Base-by-base conservation (phyloP, 352 stramenopile genomes). In the Ophiocytium majus region DNA sequence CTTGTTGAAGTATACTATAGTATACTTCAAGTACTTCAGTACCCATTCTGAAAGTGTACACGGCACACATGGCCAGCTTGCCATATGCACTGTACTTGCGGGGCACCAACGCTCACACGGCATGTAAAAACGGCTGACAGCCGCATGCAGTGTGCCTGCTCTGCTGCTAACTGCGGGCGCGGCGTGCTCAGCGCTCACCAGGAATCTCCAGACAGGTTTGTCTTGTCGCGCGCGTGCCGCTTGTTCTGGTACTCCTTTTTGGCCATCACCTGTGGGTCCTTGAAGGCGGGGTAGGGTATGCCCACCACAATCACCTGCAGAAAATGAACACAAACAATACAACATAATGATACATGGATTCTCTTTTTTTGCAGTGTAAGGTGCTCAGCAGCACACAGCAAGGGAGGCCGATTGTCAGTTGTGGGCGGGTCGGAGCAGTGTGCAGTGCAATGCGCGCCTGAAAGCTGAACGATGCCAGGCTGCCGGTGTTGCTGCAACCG, bases 281-380 rank as follows among this genome's bases (percentile, higher is more conserved):
- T 86, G 31, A 82, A 81, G 79, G 57, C 76, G 9, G 97, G 94
- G 91, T 98, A 99, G 10, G 98, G 97, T 10, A 99, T 91, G 0
- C 98, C 98, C n/a, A 97, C 98, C 81, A 99, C 98, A 43, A 99
- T 92, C 0, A 99, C 97, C 5, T 93, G 57, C 28, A 23, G 57
- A 71, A 28, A 23, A 71, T 71, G 28, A 28, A 23, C 57, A 23
- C 19, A 23, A 71, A n/a, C n/a, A n/a, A n/a, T n/a, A n/a, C n/a
- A n/a, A n/a, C n/a, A n/a, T n/a, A n/a, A n/a, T n/a, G n/a, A n/a
- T n/a, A n/a, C n/a, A n/a, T n/a, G n/a, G n/a, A n/a, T n/a, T n/a
- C n/a, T n/a, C n/a, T n/a, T n/a, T n/a, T n/a, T n/a, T n/a, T n/a
- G n/a, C n/a, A n/a, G n/a, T n/a, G n/a, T n/a, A n/a, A n/a, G n/a